A percentile compares a stretch with the other conserved stretches of the same genome.
phyloP scores from a whole-genome alignment of 306 rosid genomes.

The Potentilla sterilis region DNA sequence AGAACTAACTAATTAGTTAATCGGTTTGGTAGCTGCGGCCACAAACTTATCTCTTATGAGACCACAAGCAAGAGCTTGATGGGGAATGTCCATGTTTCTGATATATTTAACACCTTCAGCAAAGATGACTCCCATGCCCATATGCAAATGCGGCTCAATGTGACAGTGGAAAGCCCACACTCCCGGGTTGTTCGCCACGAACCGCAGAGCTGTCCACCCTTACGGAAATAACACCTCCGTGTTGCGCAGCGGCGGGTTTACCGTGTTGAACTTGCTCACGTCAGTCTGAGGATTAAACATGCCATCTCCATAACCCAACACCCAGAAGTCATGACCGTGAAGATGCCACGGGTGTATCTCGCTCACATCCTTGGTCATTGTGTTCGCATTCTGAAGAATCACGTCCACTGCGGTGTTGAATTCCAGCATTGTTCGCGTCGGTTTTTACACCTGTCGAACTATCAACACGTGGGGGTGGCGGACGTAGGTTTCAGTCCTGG shows the following conservation, averaged over 20 bases:
- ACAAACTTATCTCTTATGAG: no score
- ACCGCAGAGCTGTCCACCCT: conserved; percentile 84
- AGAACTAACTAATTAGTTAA: no score
- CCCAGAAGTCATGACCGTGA: conserved; percentile 94
- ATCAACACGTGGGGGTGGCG: no score
- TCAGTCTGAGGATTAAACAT: conserved; percentile 37
- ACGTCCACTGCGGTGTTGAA: conserved; percentile 46
- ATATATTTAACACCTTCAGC: no score
- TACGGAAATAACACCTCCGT: conserved; percentile 61
- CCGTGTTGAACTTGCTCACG: conserved; percentile 47
- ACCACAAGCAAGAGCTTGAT: no score
- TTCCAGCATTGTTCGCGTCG: no score
- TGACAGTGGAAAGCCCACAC: conserved; percentile 97
- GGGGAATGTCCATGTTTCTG: no score
- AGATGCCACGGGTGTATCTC: conserved; percentile 96
- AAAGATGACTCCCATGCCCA: no score
- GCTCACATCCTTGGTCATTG: conserved; percentile 33
- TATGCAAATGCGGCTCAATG: conserved; percentile 82
- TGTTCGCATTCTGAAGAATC: conserved; percentile 67
- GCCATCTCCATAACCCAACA: conserved; percentile 77
- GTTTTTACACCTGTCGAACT: no score
- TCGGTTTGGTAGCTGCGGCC: no score
- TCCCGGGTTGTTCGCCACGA: conserved; percentile 76
- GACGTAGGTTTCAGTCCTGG: no score
- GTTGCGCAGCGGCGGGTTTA: conserved; percentile 66